Percentiles rank a stretch among this genome's conserved stretches.
Conservation (phyloP, 805 yeast species). For the Candida silvicultrix region DNA sequence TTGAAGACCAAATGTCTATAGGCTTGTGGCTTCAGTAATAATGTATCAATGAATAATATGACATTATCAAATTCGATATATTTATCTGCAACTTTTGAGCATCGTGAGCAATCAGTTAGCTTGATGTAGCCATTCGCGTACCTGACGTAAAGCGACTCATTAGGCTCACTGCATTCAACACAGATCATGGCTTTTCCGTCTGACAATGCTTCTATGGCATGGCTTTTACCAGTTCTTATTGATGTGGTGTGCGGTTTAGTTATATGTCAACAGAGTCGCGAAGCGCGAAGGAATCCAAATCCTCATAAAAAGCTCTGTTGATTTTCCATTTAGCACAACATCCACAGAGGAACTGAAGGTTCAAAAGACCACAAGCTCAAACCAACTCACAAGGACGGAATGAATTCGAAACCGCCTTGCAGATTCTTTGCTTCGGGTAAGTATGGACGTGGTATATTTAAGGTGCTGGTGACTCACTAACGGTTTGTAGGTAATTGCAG, state of each 20-base stretch:
- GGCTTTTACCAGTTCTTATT: too few relatives aligned
- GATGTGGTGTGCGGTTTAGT: too few relatives aligned
- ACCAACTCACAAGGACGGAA: background rate
- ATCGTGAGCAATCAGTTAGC: conserved; percentile 66
- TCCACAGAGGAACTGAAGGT: too few relatives aligned
- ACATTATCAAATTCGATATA: conserved; percentile 89
- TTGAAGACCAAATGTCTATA: conserved; percentile 84
- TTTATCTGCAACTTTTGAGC: conserved; percentile 76
- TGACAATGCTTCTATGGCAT: too few relatives aligned
- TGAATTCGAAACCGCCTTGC: background rate
- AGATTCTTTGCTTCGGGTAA: background rate
- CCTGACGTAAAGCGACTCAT: conserved; percentile 56
- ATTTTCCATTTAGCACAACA: too few relatives aligned
- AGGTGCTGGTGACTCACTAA: background rate
- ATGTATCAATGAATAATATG: conserved; percentile 72
- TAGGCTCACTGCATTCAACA: conserved; percentile 74
- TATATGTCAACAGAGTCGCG: background rate
- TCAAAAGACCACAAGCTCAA: background rate
- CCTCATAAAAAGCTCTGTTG: too few relatives aligned
- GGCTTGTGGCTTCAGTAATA: conserved; percentile 82
- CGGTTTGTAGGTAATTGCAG: conserved; percentile 26
- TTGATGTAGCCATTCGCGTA: conserved; percentile 77
- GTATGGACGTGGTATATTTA: background rate
- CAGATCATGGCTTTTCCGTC: conserved; percentile 75
- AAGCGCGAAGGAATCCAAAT: too few relatives aligned